phyloP scores from a whole-genome alignment of 129 eudicot genomes.

The Erigeron canadensis region DNA sequence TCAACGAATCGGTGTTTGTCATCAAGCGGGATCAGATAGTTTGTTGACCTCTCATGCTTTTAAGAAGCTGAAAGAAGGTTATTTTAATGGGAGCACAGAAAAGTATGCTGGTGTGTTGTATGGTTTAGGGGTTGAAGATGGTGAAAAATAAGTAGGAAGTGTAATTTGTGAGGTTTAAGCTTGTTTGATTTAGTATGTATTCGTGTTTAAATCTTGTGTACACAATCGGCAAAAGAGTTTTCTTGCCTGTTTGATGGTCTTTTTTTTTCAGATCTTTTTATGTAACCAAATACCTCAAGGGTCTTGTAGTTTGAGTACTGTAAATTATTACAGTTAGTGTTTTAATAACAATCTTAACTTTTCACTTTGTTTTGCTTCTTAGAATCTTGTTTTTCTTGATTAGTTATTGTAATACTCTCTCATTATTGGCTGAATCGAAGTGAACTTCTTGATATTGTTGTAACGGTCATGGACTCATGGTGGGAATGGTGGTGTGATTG shows the following conservation, averaged over 20 bases:
- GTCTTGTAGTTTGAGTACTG: slow-evolving; percentile 67
- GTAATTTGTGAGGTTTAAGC: slow-evolving; percentile 30
- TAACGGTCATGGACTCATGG: background rate
- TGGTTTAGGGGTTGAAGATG: slow-evolving; percentile 69
- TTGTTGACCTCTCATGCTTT: slow-evolving; percentile 57
- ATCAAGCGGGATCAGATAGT: slow-evolving; percentile 77
- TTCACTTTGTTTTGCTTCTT: slow-evolving; percentile 17
- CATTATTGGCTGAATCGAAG: background rate
- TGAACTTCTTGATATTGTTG: too few relatives aligned
- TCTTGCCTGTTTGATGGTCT: slow-evolving; percentile 46
- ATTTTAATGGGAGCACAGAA: slow-evolving; percentile 53
- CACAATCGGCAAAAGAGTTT: slow-evolving; percentile 52
- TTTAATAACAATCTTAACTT: slow-evolving; percentile 63
- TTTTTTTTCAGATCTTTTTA: slow-evolving; percentile 22
- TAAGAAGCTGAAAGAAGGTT: slow-evolving; percentile 63
- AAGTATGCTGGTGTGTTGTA: slow-evolving; percentile 75
- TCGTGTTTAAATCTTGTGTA: slow-evolving; percentile 41
- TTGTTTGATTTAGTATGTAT: slow-evolving; percentile 44
- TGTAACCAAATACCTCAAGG: slow-evolving; percentile 52
- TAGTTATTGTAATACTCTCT: slow-evolving; percentile 15
- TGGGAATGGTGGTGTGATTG: background rate
- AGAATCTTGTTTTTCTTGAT: slow-evolving; percentile 17
- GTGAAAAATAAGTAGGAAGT: slow-evolving; percentile 45
- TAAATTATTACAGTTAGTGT: slow-evolving; percentile 68
- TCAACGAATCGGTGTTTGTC: slow-evolving; percentile 59